Evolutionary conservation across 2,329 filamentous ascomycete genomes (phyloP).

Genomic region (Seiridium unicorne): DNA sequence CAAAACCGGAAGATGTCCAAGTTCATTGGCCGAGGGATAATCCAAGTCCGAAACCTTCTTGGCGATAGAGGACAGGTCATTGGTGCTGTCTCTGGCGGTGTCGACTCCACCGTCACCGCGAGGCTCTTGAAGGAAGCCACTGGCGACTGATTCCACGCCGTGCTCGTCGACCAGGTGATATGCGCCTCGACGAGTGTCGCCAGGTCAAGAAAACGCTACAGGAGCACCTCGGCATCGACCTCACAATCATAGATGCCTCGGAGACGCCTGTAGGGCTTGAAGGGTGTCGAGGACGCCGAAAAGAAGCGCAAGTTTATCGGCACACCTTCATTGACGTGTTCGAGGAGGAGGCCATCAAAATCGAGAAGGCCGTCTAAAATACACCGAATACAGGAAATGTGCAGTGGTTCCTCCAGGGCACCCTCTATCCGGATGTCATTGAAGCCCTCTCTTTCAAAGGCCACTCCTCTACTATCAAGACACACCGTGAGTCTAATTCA

Average conservation of each 20-base stretch:
- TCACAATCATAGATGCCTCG: constrained; percentile 80
- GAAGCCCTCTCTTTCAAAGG: background rate
- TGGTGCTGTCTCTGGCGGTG: no score
- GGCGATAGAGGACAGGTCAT: no score
- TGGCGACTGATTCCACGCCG: no score
- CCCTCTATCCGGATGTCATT: constrained; percentile 53
- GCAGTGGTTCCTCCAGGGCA: constrained; percentile 85
- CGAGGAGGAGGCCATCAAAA: constrained; percentile 68
- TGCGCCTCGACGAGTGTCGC: no score
- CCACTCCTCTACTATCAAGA: background rate
- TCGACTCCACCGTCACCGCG: no score
- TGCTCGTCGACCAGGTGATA: no score
- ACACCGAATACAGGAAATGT: constrained; percentile 71
- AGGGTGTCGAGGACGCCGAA: constrained; percentile 77
- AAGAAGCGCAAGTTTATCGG: constrained; percentile 36
- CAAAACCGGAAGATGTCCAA: no score
- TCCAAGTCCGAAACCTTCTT: no score
- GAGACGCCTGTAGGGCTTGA: constrained; percentile 75
- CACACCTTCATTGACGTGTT: constrained; percentile 76
- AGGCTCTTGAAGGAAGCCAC: no score
- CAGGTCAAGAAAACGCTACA: constrained; percentile 41
- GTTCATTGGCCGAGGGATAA: no score
- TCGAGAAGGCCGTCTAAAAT: constrained; percentile 68
- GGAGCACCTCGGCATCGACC: constrained; percentile 81
- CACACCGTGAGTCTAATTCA: background rate